phyloP scores from a whole-genome alignment of 2,329 filamentous ascomycete species.

The Cytospora leucostoma region DNA sequence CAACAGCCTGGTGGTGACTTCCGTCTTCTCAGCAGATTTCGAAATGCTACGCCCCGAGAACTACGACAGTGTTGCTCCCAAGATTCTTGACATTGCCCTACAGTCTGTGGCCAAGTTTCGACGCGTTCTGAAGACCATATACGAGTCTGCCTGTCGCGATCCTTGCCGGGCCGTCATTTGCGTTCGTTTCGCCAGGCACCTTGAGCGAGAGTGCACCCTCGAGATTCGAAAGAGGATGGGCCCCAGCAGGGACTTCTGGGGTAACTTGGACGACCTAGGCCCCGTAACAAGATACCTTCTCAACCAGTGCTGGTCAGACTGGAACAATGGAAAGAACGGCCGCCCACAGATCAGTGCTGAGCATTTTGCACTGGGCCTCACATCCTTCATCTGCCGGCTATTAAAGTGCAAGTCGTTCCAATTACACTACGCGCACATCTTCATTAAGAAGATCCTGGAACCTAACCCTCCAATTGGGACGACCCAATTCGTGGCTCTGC shows the following conservation, averaged over 20 bases:
- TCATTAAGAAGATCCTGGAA: not conserved
- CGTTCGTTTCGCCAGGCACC: not conserved
- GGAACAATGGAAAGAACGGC: not conserved
- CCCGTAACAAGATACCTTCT: not conserved
- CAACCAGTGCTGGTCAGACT: not conserved
- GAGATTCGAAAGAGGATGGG: not conserved
- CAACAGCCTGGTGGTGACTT: not conserved
- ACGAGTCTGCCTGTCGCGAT: not conserved
- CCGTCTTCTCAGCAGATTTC: not conserved
- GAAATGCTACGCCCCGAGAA: not conserved
- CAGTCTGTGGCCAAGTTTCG: not conserved
- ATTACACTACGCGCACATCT: not conserved
- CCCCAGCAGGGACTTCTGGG: not conserved
- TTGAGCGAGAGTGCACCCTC: not conserved
- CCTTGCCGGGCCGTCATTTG: not conserved
- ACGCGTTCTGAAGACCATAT: not conserved
- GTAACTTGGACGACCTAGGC: not conserved
- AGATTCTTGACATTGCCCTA: not conserved
- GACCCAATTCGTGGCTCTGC: conserved; percentile 5
- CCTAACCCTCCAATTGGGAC: not conserved
- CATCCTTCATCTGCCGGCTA: conserved; percentile 10
- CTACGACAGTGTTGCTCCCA: not conserved
- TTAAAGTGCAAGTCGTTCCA: not conserved
- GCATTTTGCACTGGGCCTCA: conserved; percentile 8
- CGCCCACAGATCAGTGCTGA: not conserved